Base-by-base conservation (phyloP, 345 rosid genomes). In the Populus alba region DNA sequence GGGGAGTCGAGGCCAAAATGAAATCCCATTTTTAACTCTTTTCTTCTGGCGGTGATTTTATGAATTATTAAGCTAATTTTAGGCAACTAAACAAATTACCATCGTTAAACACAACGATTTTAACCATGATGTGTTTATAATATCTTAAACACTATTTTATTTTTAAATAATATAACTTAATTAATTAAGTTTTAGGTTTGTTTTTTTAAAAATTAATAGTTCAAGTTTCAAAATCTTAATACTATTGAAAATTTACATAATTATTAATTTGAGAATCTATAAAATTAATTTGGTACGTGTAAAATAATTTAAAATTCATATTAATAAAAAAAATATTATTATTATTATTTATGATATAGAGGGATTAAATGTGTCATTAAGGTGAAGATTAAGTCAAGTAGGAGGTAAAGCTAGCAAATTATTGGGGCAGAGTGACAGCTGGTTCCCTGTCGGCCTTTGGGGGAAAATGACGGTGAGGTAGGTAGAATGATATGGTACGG, bases 241-340 rank as follows among this genome's bases (percentile, higher is more conserved):
- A 0, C 0, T 0, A 3, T 3, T 33, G 0, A 3, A 33, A 0
- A 0, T 33, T 33, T 33, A 0, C 0, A 4, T 33, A 4, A 0
- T 33, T 3, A 4, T 33, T 33, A 33, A 33, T 33, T 33, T 33
- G 0, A 33, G 0, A 33, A 33, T 33, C 3, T 33, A 4, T 33
- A 33, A 4, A 0, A 33, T 33, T 33, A 33, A 0, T 33, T 33
- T 0, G 4, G 0, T 0, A 4, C 0, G 0, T 0, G 4, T 33
- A 33, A 33, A 33, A 3, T 4, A 3, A 33, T 33, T 4, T 0
- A 0, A 0, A 33, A 33, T 33, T 33, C 4, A 33, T 33, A 0
- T 33, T 4, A 33, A 33, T 33, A 31, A 4, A 33, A 33, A 4
- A 33, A 33, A 4, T 33, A 33, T 4, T 33, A 33, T 33, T 0